phyloP scores from a whole-genome alignment of 116 monocot genomes.

The Dioscorea cayenensis region DNA sequence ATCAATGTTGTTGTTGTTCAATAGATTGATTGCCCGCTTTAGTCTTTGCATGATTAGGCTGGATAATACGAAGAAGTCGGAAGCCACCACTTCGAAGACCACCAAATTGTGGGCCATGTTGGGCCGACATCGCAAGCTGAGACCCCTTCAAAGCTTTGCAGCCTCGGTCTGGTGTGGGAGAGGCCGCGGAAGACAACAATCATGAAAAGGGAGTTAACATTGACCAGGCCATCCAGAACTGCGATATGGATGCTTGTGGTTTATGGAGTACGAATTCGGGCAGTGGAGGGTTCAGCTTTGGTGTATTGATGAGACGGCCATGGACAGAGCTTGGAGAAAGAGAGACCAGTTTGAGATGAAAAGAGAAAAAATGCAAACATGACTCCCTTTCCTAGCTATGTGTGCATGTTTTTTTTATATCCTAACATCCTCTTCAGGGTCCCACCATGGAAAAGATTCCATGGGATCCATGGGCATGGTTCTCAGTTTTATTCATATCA shows the following conservation, averaged over 20 bases:
- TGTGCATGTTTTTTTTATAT: too few relatives aligned
- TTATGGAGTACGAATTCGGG: background rate
- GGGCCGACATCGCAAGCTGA: constrained; percentile 32
- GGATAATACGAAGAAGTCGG: constrained; percentile 53
- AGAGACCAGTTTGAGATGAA: too few relatives aligned
- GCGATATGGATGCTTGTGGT: constrained; percentile 35
- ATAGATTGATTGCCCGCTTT: constrained; percentile 46
- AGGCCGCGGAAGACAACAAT: constrained; percentile 49
- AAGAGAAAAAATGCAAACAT: too few relatives aligned
- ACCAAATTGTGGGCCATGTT: constrained; percentile 30
- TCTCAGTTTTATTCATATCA: too few relatives aligned
- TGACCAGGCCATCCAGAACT: constrained; percentile 38
- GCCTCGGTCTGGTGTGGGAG: constrained; percentile 27
- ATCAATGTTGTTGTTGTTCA: constrained; percentile 41
- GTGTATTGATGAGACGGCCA: background rate
- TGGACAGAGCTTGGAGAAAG: too few relatives aligned
- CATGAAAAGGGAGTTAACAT: constrained; percentile 54
- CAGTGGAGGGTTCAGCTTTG: background rate
- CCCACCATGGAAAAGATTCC: too few relatives aligned
- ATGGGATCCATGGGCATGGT: too few relatives aligned
- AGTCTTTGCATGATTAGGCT: constrained; percentile 45
- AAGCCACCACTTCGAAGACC: constrained; percentile 45
- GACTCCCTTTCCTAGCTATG: too few relatives aligned
- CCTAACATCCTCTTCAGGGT: too few relatives aligned
- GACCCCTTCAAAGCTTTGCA: constrained; percentile 26